Evolutionary conservation across 2,329 filamentous ascomycete genomes (phyloP), one percentile per base, ranked within the genome.

Genomic region (Colletotrichum acutatum): DNA sequence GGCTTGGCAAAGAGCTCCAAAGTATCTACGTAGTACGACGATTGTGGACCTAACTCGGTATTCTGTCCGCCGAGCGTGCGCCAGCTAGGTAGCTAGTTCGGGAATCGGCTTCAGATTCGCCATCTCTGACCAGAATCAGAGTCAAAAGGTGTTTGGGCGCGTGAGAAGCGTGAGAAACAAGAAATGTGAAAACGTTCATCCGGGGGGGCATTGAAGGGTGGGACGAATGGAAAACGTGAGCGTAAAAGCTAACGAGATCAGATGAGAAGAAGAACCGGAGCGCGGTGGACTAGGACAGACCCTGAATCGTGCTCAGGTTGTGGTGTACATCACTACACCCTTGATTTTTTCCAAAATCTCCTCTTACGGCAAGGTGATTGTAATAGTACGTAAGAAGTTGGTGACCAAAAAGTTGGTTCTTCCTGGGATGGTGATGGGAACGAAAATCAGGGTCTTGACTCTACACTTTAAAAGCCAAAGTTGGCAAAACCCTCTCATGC

Each of bases 241-340:
- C 49, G 52, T 24, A 30, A 16, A 46, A 24, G 32, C 34, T 24
- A 59, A 54, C 32, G 56, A 54, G 34, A 72, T 69, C 66, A 57
- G 70, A 72, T 60, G 66, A 61, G 70, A 72, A 60, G 54, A 60
- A 37, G 53, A 54, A 58, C 52, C 32, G 66, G 70, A 60, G 59
- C 37, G 46, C 53, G 49, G 32, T 54, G 54, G 58, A 57, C 37
- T 8, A 49, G n/a, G 52, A 53, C 26, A 69, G 66, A 69, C 70
- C 66, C 53, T 59, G 66, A 70, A 54, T 72, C 53, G 26, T 49
- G 62, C 14, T 14, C 37, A 22, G 57, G 16, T 7, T 26, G 66
- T 42, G 30, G 12, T 28, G 66, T 64, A 66, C 24, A 60, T 32
- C 66, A 66, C 64, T 64, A 66, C 24, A 60, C 46, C 66, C 70